A percentile compares a stretch with the other conserved stretches of the same genome.
These are phyloP conservation scores for Trichocladium uniseriatum DNA, from an alignment of 495 filamentous ascomycete species.

Conservation along the genomic window DNA sequence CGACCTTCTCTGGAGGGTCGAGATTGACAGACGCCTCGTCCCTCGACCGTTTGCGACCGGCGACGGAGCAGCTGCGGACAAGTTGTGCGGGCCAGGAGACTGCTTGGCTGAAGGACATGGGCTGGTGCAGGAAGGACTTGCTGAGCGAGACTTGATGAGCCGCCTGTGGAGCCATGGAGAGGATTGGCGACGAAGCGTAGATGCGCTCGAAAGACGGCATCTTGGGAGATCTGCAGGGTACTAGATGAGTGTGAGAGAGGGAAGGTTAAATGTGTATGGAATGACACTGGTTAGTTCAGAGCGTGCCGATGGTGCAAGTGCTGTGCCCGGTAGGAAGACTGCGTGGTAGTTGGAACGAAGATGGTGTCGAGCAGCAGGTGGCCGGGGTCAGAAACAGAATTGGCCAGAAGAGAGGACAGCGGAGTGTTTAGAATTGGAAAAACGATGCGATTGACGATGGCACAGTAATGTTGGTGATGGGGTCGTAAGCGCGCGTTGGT, in stretches of 20 bases:
- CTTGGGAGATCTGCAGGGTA: constrained; percentile 28
- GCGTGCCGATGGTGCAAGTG: constrained; percentile 10
- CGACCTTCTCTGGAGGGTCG: constrained; percentile 40
- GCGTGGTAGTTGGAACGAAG: not conserved
- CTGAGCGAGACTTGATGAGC: constrained; percentile 38
- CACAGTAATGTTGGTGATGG: not conserved
- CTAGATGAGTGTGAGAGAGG: constrained; percentile 21
- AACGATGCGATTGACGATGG: constrained; percentile 5
- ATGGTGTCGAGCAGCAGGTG: constrained; percentile 5
- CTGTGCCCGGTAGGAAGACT: not conserved
- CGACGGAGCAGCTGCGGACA: constrained; percentile 23
- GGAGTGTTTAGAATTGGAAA: constrained; percentile 8
- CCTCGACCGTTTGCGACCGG: constrained; percentile 56
- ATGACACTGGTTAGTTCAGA: constrained; percentile 19
- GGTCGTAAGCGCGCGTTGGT: constrained; percentile 8
- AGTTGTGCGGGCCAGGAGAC: constrained; percentile 22
- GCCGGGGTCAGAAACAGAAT: constrained; percentile 22
- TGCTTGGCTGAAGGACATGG: constrained; percentile 34
- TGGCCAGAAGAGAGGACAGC: constrained; percentile 17
- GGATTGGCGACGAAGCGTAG: constrained; percentile 42
- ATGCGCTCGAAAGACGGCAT: constrained; percentile 42
- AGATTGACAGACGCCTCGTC: constrained; percentile 53
- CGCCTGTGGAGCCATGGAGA: constrained; percentile 40
- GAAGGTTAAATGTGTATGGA: constrained; percentile 20
- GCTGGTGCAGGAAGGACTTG: constrained; percentile 33